Base-by-base conservation (phyloP, 225 moss, liverwort and hornwort species). In the Ulota crispa region DNA sequence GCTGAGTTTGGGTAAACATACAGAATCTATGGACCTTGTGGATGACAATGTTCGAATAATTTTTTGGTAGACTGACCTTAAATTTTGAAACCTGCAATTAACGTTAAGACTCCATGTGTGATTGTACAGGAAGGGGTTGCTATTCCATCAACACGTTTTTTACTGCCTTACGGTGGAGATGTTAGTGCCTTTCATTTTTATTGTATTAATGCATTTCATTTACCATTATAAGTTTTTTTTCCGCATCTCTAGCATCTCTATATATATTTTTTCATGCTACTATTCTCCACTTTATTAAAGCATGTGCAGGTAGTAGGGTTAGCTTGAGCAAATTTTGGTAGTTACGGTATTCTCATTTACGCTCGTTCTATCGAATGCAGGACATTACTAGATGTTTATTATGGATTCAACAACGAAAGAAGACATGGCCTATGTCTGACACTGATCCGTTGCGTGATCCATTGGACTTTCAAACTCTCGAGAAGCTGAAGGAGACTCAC, bases 141-240 rank as follows among this genome's bases (percentile, higher is more conserved):
- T 57, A 85, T 99, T 72, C 92, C 99, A 78, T 85, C 93, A 45
- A 93, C 99, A 59, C 92, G 94, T 67, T 92, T 93, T 66, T 81
- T 94, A 80, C 93, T 96, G 53, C 93, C 94, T 66, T 99, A 89
- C 74, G 99, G 99, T 84, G 99, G 99, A 82, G 99, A 99, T 92
- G 96, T 96, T 92, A 45, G 85, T 75, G 60, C 64, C 55, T 75
- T 80, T 28, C 60, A 68, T 83, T 63, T 47, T 45, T 57, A 67
- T 53, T 78, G 57, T 32, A 24, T 67, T 57, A 52, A 34, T 72
- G 28, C 67, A 42, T 80, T 76, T 9, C 59, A 34, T 31, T 32
- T 68, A n/a, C 53, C 55, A n/a, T 76, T 56, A 9, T 77, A 66
- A 63, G 45, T 76, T 80, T n/a, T 6, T 76, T 61, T 59, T 27